Conservation (phyloP, 495 filamentous ascomycete genomes). For the Xylaria venustula region DNA sequence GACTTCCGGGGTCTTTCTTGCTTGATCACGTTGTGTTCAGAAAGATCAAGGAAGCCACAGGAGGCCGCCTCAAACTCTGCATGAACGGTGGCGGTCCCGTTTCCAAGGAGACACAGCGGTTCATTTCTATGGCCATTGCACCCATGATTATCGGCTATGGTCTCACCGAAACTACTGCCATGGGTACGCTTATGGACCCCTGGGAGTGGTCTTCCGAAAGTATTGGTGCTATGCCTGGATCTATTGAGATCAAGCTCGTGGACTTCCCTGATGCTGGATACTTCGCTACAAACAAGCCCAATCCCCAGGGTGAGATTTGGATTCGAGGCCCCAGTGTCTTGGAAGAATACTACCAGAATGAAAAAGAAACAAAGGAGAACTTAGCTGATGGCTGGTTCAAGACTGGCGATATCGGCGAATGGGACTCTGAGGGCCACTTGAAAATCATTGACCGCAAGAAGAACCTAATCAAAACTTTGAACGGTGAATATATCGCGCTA, state of each 20-base stretch:
- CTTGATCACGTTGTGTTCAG: constrained; percentile 81
- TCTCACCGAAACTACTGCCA: constrained; percentile 90
- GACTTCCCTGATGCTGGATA: constrained; percentile 96
- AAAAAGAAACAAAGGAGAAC: constrained; percentile 75
- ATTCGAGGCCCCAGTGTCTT: constrained; percentile 79
- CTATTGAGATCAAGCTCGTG: constrained; percentile 88
- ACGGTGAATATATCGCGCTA: constrained; percentile 96
- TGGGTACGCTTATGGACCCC: constrained; percentile 90
- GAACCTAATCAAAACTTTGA: constrained; percentile 93
- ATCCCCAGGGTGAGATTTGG: constrained; percentile 92
- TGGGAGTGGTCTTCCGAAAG: constrained; percentile 81
- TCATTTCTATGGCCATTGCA: constrained; percentile 83
- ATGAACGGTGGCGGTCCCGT: constrained; percentile 88
- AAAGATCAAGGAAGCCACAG: constrained; percentile 89
- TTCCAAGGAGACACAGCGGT: constrained; percentile 81
- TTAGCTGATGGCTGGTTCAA: constrained; percentile 91
- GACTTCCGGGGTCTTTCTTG: constrained; percentile 70
- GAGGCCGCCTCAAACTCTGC: constrained; percentile 74
- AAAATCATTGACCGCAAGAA: constrained; percentile 96
- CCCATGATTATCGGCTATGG: constrained; percentile 95
- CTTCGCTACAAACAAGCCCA: constrained; percentile 75
- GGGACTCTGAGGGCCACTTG: constrained; percentile 75
- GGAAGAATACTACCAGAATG: constrained; percentile 74
- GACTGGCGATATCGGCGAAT: constrained; percentile 94
- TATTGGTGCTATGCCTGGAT: constrained; percentile 78